Conservation (phyloP, 2,329 filamentous ascomycete genomes). For the Dothistroma septosporum region DNA sequence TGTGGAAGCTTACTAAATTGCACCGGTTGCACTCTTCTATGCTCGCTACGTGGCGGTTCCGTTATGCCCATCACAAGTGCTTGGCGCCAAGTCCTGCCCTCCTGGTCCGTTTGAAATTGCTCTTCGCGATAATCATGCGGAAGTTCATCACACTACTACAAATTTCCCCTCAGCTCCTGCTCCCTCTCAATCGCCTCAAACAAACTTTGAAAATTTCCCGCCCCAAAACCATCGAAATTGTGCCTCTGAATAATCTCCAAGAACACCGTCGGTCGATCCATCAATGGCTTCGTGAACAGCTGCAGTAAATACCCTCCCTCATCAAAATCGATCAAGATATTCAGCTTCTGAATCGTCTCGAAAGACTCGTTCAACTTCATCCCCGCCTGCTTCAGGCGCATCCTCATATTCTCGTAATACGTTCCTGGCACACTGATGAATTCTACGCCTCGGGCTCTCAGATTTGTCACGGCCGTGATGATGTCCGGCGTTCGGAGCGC, state of each 20-base stretch:
- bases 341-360: conserved; percentile 68
- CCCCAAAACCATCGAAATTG: conserved; percentile 86
- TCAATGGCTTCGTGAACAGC: conserved; percentile 65
- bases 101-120: too few relatives aligned
- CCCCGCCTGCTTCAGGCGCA: conserved; percentile 62
- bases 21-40: too few relatives aligned
- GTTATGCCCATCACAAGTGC: too few relatives aligned
- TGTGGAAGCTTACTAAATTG: too few relatives aligned
- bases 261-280: conserved; percentile 93
- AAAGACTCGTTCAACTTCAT: conserved; percentile 71
- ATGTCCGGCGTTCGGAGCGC: conserved; percentile 80
- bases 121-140: too few relatives aligned
- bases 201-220: conserved; percentile 90
- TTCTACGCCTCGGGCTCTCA: conserved; percentile 83
- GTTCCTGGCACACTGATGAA: conserved; percentile 87
- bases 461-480: conserved; percentile 67
- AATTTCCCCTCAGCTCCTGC: conserved; percentile 78
- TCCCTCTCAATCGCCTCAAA: conserved; percentile 96
- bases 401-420: conserved; percentile 76
- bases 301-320: conserved; percentile 79
- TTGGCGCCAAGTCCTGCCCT: too few relatives aligned
- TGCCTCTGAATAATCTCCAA: conserved; percentile 94
- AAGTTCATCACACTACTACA: conserved; percentile 37
- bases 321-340: conserved; percentile 93
- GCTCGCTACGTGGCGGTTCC: too few relatives aligned